Base-by-base conservation (phyloP, 1,139 yeast species). In the Chernovozyma aurita region DNA sequence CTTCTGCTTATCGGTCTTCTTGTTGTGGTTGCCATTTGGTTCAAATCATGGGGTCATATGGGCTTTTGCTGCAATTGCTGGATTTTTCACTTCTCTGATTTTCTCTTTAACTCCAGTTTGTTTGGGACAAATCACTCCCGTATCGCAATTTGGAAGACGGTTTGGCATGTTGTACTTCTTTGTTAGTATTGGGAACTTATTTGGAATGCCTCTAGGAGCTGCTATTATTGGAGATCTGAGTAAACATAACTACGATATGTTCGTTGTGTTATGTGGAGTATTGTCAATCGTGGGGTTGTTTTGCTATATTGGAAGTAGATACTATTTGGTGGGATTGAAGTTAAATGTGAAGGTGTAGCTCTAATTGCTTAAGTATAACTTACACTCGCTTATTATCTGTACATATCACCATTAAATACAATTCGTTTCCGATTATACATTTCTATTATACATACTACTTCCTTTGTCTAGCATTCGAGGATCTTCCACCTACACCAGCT, bases 21-120 rank as follows among this genome's bases (percentile, higher is more conserved):
- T 61, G 2, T 43, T 78, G 11, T 78, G 82, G 83, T 52, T 74
- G 8, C 82, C 81, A 6, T 70, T 77, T 41, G 82, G 80, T 1
- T 41, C 50, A n/a, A 57, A 56, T 31, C 39, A 50, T n/a, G 57
- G 52, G 0, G 72, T 59, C 0, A 58, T 76, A 40, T 65, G 70
- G 43, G 62, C 63, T 0, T 78, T 77, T 48, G 63, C 78, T 5
- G 65, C 65, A 5, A 32, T 71, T 1, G 74, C 73, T 43, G 85
- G 85, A 1, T 73, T 76, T 49, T 65, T 69, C 42, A 60, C 70
- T 4, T 78, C 78, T 2, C 66, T 76, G 3, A 65, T 75, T 3
- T 48, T 74, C 36, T 60, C 76, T 5, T 41, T 74, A 33, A 56
- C 75, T 13, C 80, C 80, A 4, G 66, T 67, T 7, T 74, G 80